A percentile compares a stretch with the other conserved stretches of the same genome.
These are phyloP conservation scores for Ophiostoma angusticollis DNA, from an alignment of 2,329 filamentous ascomycete genomes.

Conservation along the genomic window DNA sequence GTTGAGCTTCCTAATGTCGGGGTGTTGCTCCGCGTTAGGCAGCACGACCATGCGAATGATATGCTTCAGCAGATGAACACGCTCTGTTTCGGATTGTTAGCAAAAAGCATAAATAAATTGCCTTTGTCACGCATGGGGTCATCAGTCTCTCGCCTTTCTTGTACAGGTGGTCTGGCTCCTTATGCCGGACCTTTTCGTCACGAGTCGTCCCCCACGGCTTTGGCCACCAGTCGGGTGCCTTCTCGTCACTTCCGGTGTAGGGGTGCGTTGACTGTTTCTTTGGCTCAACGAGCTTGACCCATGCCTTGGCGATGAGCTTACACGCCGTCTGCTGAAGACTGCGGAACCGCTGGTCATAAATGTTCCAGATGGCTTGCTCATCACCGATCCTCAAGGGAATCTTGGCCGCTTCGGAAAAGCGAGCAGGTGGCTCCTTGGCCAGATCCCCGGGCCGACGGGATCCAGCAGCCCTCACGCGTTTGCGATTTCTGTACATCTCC, in stretches of 20 bases:
- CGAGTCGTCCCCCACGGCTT: constrained; percentile 37
- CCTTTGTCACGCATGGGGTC: too few relatives aligned
- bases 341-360: constrained; percentile 49
- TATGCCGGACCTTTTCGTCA: constrained; percentile 48
- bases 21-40: constrained; percentile 36
- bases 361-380: constrained; percentile 39
- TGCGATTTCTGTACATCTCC: constrained; percentile 23
- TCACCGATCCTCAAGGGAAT: constrained; percentile 41
- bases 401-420: constrained; percentile 23
- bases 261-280: constrained; percentile 67
- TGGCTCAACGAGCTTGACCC: constrained; percentile 62
- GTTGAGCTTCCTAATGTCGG: constrained; percentile 37
- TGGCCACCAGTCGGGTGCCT: constrained; percentile 56
- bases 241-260: constrained; percentile 52
- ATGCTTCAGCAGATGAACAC: constrained; percentile 44
- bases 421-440: constrained; percentile 27
- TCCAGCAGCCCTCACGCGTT: constrained; percentile 21
- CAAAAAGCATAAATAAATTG: too few relatives aligned
- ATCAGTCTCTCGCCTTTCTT: constrained; percentile 50
- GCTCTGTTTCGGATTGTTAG: constrained; percentile 30
- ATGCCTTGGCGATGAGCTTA: constrained; percentile 61
- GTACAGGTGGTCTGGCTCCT: constrained; percentile 60
- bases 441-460: constrained; percentile 25
- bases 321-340: constrained; percentile 58
- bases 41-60: constrained; percentile 46